phyloP scores from a whole-genome alignment of 2,329 filamentous ascomycete species.

The Rhynchosporium graminicola region DNA sequence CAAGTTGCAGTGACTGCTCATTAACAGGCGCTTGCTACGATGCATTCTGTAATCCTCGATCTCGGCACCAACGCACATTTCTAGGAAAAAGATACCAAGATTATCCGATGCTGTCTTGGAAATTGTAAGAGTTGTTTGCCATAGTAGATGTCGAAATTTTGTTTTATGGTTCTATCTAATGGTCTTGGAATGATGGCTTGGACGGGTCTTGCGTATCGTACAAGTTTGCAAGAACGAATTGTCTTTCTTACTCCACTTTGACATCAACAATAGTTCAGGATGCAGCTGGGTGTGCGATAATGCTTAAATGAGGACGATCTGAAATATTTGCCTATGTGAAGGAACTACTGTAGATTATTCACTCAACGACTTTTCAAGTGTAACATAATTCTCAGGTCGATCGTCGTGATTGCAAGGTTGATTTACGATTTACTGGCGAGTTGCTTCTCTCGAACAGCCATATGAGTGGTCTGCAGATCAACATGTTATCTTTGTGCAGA shows the following conservation, averaged over 20 bases:
- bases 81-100: slow-evolving; percentile 25
- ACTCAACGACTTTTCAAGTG: slow-evolving; percentile 21
- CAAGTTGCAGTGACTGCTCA: slow-evolving; percentile 6
- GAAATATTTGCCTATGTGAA: slow-evolving; percentile 19
- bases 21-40: not conserved
- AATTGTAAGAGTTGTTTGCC: slow-evolving; percentile 3
- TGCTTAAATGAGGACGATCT: slow-evolving; percentile 25
- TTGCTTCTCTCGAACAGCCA: slow-evolving; percentile 18
- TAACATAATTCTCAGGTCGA: slow-evolving; percentile 20
- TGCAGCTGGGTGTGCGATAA: slow-evolving; percentile 27
- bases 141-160: not conserved
- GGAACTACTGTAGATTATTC: slow-evolving; percentile 14
- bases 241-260: slow-evolving; percentile 26
- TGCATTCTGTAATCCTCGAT: slow-evolving; percentile 22
- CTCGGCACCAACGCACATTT: slow-evolving; percentile 23
- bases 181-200: slow-evolving; percentile 13
- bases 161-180: not conserved
- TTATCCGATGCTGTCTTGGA: slow-evolving; percentile 23
- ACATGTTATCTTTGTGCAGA: slow-evolving; percentile 23
- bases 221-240: slow-evolving; percentile 27
- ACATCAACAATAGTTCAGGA: slow-evolving; percentile 23
- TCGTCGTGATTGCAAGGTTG: slow-evolving; percentile 19
- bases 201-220: slow-evolving; percentile 12
- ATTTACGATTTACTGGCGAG: slow-evolving; percentile 19
- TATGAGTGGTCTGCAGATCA: slow-evolving; percentile 22